A percentile compares a stretch with the other conserved stretches of the same genome.
phyloP scores from a whole-genome alignment of 768 basidiomycete species.

The Mycena maculata region DNA sequence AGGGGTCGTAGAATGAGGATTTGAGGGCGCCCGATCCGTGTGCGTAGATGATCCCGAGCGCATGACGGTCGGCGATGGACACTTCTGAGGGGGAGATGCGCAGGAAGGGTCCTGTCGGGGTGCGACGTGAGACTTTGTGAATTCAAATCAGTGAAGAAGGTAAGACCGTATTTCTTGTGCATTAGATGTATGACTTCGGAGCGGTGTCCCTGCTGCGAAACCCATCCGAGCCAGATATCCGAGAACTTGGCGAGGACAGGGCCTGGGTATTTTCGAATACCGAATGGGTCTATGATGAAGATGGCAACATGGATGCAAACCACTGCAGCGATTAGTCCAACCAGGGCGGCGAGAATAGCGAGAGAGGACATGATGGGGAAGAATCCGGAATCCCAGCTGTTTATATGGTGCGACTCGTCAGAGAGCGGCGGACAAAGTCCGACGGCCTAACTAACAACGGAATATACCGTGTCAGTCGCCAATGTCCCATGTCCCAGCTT shows the following conservation, averaged over 20 bases:
- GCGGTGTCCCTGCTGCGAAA: slow-evolving; percentile 74
- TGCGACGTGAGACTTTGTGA: slow-evolving; percentile 10
- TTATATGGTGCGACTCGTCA: too few species aligned
- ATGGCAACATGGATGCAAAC: slow-evolving; percentile 54
- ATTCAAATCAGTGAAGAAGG: slow-evolving; percentile 41
- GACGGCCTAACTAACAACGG: too few species aligned
- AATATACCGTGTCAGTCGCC: too few species aligned
- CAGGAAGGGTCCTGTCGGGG: slow-evolving; percentile 65
- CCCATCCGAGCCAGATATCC: slow-evolving; percentile 78
- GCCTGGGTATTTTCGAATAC: slow-evolving; percentile 71
- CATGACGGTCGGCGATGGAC: slow-evolving; percentile 82
- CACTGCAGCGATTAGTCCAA: slow-evolving; percentile 39
- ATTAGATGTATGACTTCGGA: slow-evolving; percentile 77
- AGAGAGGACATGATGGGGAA: too few species aligned
- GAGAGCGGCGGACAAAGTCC: too few species aligned
- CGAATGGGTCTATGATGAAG: slow-evolving; percentile 67
- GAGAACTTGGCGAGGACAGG: slow-evolving; percentile 77
- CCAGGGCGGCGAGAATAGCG: slow-evolving; percentile 1
- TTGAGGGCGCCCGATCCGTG: slow-evolving; percentile 87
- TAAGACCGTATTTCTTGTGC: slow-evolving; percentile 82
- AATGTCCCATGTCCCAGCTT: too few species aligned
- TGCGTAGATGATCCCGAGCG: slow-evolving; percentile 79
- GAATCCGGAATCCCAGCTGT: too few species aligned
- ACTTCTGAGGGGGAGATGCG: slow-evolving; percentile 82
- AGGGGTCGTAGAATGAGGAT: slow-evolving; percentile 78